Conservation (phyloP, 148 eudicot genomes). For the Vaccinium vitisidaea region DNA sequence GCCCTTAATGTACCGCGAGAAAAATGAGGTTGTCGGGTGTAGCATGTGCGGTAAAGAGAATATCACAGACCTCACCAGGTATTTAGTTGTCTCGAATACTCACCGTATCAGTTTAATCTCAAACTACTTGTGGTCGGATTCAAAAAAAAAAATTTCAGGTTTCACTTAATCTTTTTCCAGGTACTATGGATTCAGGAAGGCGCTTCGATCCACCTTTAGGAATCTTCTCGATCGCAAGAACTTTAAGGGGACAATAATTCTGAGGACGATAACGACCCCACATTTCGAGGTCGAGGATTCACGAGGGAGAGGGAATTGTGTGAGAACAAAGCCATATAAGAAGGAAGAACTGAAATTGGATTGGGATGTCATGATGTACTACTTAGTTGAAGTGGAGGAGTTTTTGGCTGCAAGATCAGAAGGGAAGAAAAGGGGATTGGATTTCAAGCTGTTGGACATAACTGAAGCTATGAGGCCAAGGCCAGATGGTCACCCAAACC, state of each 20-base stretch:
- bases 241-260: conserved; percentile 40
- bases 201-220: conserved; percentile 44
- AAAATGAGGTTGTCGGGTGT: conserved; percentile 43
- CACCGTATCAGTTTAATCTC: neutral
- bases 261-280: conserved; percentile 54
- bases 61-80: conserved; percentile 31
- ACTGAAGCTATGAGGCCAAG: conserved; percentile 46
- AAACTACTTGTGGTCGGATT: neutral
- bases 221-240: conserved; percentile 31
- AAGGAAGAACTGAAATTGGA: conserved; percentile 36
- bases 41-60: conserved; percentile 37
- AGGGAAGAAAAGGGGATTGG: conserved; percentile 33
- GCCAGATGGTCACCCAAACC: conserved; percentile 44
- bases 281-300: conserved; percentile 57
- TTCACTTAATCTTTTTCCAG: conserved; percentile 1
- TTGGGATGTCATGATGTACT: conserved; percentile 33
- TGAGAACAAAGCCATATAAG: conserved; percentile 34
- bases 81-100: neutral
- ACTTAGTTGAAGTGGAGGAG: conserved; percentile 47
- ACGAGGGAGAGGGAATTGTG: conserved; percentile 56
- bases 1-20: conserved; percentile 40
- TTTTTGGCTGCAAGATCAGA: conserved; percentile 33
- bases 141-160: neutral
- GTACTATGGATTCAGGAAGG: conserved; percentile 37
- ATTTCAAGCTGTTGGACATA: conserved; percentile 37